These are phyloP conservation scores for Immersiporthe knoxdaviesiana DNA, from an alignment of 2,329 filamentous ascomycete species.

Conservation along the genomic window DNA sequence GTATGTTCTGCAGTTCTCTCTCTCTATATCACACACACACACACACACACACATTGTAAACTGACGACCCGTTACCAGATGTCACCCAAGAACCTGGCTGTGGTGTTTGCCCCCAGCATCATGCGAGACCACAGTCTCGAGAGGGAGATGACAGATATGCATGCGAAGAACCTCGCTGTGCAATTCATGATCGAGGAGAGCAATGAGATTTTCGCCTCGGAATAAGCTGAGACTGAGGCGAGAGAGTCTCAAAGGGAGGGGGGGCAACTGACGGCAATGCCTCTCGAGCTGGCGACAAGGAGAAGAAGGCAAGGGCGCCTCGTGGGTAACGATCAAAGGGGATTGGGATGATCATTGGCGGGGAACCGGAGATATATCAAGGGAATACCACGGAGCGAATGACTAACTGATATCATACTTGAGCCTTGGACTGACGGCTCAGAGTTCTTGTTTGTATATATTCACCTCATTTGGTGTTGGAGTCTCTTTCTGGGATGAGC, in stretches of 20 bases:
- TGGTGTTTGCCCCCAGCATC: constrained; percentile 97
- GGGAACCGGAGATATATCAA: neutral
- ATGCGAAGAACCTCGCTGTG: constrained; percentile 87
- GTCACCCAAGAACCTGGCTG: constrained; percentile 93
- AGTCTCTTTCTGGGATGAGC: constrained; percentile 14
- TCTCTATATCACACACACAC: too few relatives aligned
- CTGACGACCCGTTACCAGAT: constrained; percentile 59
- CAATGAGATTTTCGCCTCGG: constrained; percentile 73
- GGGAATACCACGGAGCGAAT: constrained; percentile 10
- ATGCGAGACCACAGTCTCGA: constrained; percentile 90
- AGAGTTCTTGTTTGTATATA: constrained; percentile 27
- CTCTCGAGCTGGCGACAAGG: neutral
- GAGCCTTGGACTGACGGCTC: constrained; percentile 5
- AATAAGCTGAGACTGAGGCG: constrained; percentile 23
- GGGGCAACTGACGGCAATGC: neutral
- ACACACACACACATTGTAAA: constrained; percentile 14
- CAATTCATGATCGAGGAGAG: constrained; percentile 94
- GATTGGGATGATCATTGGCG: neutral
- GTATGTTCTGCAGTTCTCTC: constrained; percentile 52
- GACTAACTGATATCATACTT: constrained; percentile 14
- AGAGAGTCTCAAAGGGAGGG: too few relatives aligned
- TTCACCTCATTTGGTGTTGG: constrained; percentile 26
- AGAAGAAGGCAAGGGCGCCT: neutral
- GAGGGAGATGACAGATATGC: constrained; percentile 95
- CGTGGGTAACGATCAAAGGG: neutral